These are phyloP conservation scores for Helotiales sp. DNA, from an alignment of 2,329 filamentous ascomycete species.

Conservation along the genomic window DNA sequence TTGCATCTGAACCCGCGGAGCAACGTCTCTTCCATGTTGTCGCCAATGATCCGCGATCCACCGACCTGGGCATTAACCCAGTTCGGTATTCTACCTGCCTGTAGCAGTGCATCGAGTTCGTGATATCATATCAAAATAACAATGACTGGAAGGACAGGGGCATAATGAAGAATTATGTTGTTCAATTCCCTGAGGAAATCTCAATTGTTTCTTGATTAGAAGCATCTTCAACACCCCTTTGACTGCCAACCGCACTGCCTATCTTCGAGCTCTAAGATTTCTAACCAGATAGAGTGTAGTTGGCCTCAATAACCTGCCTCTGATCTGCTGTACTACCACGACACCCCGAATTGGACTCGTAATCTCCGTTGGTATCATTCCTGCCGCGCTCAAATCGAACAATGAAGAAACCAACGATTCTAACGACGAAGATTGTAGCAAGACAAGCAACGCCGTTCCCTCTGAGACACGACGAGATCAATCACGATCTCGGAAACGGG, in stretches of 20 bases:
- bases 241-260: not conserved
- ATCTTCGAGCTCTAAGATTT: not conserved
- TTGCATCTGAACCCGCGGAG: not conserved
- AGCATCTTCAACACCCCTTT: not conserved
- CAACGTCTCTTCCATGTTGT: not conserved
- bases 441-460: too few species aligned
- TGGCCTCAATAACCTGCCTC: not conserved
- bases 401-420: too few species aligned
- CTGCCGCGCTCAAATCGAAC: too few species aligned
- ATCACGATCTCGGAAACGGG: too few species aligned
- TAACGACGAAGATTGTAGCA: too few species aligned
- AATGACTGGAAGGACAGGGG: not conserved
- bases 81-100: not conserved
- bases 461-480: too few species aligned
- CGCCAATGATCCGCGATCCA: not conserved
- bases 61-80: not conserved
- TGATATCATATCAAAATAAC: not conserved
- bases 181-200: not conserved
- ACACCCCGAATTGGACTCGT: too few species aligned
- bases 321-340: not conserved
- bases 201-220: not conserved
- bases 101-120: not conserved
- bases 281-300: conserved; percentile 10
- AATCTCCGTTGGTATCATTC: too few species aligned
- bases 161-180: not conserved